phyloP scores from a whole-genome alignment of 2,329 filamentous ascomycete species.

The Colletotrichum higginsianum region DNA sequence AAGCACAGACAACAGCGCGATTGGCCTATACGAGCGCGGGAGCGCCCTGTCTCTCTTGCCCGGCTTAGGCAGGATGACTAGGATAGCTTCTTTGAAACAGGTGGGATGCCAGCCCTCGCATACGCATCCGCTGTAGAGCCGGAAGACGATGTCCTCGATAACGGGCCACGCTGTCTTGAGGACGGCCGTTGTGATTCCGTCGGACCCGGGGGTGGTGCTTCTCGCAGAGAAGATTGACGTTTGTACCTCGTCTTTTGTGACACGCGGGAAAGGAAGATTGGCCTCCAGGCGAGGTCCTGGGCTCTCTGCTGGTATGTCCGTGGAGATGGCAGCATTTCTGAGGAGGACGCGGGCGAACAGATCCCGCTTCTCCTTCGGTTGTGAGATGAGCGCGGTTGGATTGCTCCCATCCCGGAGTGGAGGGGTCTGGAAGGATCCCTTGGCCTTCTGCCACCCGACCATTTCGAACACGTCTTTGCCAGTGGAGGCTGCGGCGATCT shows the following conservation, averaged over 20 bases:
- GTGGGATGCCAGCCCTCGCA: background rate
- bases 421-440: background rate
- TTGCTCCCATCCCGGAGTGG: background rate
- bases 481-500: background rate
- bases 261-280: background rate
- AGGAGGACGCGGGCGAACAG: background rate
- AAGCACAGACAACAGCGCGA: background rate
- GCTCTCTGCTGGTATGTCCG: background rate
- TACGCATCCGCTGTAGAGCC: background rate
- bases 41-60: background rate
- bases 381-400: background rate
- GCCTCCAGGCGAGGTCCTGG: background rate
- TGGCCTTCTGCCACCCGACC: background rate
- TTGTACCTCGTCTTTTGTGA: background rate
- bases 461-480: constrained; percentile 1
- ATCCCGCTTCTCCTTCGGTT: constrained; percentile 2
- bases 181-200: background rate
- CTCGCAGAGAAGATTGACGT: background rate
- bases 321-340: background rate
- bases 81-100: background rate
- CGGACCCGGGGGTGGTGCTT: background rate
- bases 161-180: background rate
- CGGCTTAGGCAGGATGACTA: background rate
- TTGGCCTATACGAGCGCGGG: background rate
- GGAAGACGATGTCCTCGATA: background rate